Conservation (phyloP, 2,329 filamentous ascomycete species). For the Venturiaceae sp. region DNA sequence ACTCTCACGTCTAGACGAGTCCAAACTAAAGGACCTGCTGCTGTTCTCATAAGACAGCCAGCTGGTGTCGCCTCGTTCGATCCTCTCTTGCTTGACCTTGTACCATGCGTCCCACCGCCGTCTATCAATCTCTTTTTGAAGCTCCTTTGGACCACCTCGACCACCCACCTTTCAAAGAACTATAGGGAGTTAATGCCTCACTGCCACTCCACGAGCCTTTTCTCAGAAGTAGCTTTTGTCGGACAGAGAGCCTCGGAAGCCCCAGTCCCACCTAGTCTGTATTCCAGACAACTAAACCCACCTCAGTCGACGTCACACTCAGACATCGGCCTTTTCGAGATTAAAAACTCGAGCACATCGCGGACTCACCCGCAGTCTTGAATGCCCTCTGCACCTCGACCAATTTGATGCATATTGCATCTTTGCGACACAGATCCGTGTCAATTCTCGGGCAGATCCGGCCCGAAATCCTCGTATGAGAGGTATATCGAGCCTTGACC, state of each 20-base stretch:
- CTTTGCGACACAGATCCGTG: not conserved
- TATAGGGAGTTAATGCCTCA: not conserved
- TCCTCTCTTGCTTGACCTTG: not conserved
- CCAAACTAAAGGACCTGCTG: not conserved
- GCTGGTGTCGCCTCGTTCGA: not conserved
- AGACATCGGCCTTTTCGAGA: not conserved
- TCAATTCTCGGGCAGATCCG: not conserved
- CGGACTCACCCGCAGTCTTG: not conserved
- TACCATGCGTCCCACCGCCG: not conserved
- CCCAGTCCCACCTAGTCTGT: not conserved
- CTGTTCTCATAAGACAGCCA: not conserved
- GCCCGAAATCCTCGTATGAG: not conserved
- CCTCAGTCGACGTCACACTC: not conserved
- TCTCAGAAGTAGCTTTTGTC: not conserved
- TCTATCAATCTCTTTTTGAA: not conserved
- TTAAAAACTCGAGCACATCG: not conserved
- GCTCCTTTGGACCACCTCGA: not conserved
- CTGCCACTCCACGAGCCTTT: not conserved
- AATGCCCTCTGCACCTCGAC: not conserved
- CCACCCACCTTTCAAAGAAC: not conserved
- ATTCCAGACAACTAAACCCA: not conserved
- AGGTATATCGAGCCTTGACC: not conserved
- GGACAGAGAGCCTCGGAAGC: not conserved
- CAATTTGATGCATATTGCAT: not conserved
- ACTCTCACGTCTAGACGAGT: not conserved